These are phyloP conservation scores for Gynostemma pentaphyllum DNA, from an alignment of 306 rosid species.

Conservation along the genomic window DNA sequence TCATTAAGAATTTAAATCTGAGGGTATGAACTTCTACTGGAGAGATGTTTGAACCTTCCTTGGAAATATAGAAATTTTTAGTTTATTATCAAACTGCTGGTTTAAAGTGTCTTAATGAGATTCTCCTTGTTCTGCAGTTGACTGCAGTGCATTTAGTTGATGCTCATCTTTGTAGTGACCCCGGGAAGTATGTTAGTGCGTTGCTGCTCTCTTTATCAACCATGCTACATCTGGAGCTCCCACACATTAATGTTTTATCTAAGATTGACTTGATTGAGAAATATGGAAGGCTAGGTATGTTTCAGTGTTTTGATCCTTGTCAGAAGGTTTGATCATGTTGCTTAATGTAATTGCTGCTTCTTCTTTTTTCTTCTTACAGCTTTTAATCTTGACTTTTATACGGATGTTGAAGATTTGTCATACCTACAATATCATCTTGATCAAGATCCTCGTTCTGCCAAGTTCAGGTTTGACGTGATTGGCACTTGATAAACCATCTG, in stretches of 20 bases:
- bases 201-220: conserved; percentile 81
- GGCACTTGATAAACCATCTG: not conserved
- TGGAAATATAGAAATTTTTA: not conserved
- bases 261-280: conserved; percentile 88
- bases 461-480: conserved; percentile 59
- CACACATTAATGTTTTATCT: conserved; percentile 77
- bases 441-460: conserved; percentile 76
- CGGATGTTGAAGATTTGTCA: conserved; percentile 85
- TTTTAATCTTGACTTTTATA: conserved; percentile 84
- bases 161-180: conserved; percentile 93
- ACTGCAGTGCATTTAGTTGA: conserved; percentile 88
- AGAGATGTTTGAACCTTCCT: conserved; percentile 7
- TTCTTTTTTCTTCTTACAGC: conserved; percentile 42
- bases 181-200: conserved; percentile 86
- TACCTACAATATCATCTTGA: conserved; percentile 67
- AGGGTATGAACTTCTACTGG: conserved; percentile 39
- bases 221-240: conserved; percentile 88
- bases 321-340: not conserved
- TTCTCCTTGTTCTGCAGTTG: conserved; percentile 56
- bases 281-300: conserved; percentile 77
- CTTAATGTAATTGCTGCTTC: conserved; percentile 1
- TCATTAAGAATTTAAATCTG: conserved; percentile 59
- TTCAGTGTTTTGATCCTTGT: not conserved
- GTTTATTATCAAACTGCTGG: not conserved
- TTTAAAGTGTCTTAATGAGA: conserved; percentile 16